A percentile compares a stretch with the other conserved stretches of the same genome.
Evolutionary conservation across 148 eudicot species (phyloP).

Genomic region (Pharnaceum exiguum): DNA sequence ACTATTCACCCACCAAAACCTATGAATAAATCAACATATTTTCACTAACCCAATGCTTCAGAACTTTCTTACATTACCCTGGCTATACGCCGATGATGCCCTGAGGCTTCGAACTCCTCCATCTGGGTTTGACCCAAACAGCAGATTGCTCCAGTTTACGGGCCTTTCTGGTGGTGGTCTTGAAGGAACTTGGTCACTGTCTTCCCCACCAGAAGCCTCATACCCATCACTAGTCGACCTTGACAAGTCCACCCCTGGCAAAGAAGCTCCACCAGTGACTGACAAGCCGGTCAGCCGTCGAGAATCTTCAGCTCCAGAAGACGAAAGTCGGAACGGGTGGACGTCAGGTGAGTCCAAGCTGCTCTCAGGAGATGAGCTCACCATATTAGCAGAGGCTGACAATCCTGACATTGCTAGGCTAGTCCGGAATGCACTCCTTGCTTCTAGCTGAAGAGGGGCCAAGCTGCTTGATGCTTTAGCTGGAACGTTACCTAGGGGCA

Average conservation of each 20-base stretch:
- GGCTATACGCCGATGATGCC: slow-evolving; percentile 43
- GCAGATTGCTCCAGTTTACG: slow-evolving; percentile 59
- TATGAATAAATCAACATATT: slow-evolving; percentile 1
- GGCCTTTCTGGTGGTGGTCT: slow-evolving; percentile 42
- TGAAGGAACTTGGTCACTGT: slow-evolving; percentile 81
- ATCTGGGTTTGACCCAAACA: slow-evolving; percentile 50
- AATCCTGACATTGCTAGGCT: slow-evolving; percentile 42
- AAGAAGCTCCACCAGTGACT: slow-evolving; percentile 22
- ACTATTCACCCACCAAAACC: background rate
- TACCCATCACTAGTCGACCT: slow-evolving; percentile 95
- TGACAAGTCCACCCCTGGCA: slow-evolving; percentile 48
- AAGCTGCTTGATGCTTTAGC: slow-evolving; percentile 43
- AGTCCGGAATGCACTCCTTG: slow-evolving; percentile 55
- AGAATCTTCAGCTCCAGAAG: slow-evolving; percentile 64
- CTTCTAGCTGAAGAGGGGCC: slow-evolving; percentile 73
- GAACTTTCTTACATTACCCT: slow-evolving; percentile 37
- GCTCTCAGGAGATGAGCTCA: slow-evolving; percentile 86
- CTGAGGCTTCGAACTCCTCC: slow-evolving; percentile 37
- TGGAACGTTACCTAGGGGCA: slow-evolving; percentile 36
- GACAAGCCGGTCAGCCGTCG: slow-evolving; percentile 44
- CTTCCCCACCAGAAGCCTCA: slow-evolving; percentile 98
- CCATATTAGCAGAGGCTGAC: slow-evolving; percentile 37
- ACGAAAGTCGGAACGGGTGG: slow-evolving; percentile 60
- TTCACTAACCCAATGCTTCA: slow-evolving; percentile 17
- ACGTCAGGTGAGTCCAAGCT: slow-evolving; percentile 83